Conservation (phyloP, 331 rosid species). For the Stylosanthes scabra region DNA sequence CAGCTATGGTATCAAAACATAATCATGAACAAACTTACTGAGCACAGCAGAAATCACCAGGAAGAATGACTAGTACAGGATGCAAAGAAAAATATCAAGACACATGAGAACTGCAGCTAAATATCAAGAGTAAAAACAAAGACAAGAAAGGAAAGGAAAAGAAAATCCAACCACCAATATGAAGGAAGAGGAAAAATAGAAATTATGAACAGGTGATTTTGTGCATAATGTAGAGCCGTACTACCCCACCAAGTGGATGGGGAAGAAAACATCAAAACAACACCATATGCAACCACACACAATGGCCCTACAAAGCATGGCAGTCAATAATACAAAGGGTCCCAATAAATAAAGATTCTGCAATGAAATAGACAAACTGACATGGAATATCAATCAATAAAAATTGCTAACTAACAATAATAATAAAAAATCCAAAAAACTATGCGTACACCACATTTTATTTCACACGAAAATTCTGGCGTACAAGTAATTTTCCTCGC, state of each 20-base stretch:
- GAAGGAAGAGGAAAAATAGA: constrained; percentile 7
- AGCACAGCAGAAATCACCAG: constrained; percentile 10
- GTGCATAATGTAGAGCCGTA: constrained; percentile 43
- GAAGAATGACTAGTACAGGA: constrained; percentile 34
- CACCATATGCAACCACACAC: constrained; percentile 59
- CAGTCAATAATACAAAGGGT: constrained; percentile 60
- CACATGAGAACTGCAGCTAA: constrained; percentile 20
- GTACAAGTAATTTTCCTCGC: constrained; percentile 23
- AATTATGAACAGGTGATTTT: constrained; percentile 35
- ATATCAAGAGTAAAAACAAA: constrained; percentile 24
- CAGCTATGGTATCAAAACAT: not conserved
- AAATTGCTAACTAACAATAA: not conserved
- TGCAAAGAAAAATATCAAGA: constrained; percentile 26
- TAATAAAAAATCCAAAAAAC: not conserved
- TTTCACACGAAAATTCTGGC: constrained; percentile 20
- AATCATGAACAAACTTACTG: constrained; percentile 18
- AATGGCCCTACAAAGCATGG: constrained; percentile 68
- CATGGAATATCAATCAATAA: constrained; percentile 40
- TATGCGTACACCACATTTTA: constrained; percentile 13
- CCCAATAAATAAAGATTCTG: constrained; percentile 57
- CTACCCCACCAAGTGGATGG: constrained; percentile 54
- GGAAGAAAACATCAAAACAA: constrained; percentile 38
- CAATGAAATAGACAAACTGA: constrained; percentile 48
- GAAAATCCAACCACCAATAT: not conserved
- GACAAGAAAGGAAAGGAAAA: not conserved